A percentile compares a stretch with the other conserved stretches of the same genome.
These are phyloP conservation scores for Peltaster fructicola DNA, from an alignment of 2,329 filamentous ascomycete genomes.

Conservation along the genomic window DNA sequence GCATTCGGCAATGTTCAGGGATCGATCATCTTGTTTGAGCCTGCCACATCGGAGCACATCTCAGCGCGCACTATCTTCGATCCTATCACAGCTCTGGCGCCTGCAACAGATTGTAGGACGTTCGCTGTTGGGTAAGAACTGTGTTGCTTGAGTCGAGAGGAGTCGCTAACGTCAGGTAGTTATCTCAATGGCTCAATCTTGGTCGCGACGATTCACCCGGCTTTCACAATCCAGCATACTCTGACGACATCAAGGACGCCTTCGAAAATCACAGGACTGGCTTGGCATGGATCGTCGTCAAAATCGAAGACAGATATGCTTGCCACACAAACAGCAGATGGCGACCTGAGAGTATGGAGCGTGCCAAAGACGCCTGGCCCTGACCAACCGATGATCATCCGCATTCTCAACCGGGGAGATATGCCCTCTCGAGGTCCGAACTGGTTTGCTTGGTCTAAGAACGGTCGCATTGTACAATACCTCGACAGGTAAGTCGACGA, in stretches of 20 bases:
- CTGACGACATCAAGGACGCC: constrained; percentile 68
- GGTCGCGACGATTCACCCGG: constrained; percentile 72
- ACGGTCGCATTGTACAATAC: constrained; percentile 85
- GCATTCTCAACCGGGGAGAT: constrained; percentile 67
- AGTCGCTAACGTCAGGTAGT: too few species aligned
- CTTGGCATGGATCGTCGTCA: constrained; percentile 92
- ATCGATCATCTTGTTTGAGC: constrained; percentile 87
- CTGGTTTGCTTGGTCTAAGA: constrained; percentile 98
- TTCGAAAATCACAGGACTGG: constrained; percentile 69
- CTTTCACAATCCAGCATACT: constrained; percentile 88
- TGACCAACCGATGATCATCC: constrained; percentile 62
- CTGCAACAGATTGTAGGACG: constrained; percentile 73
- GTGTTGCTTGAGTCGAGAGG: too few species aligned
- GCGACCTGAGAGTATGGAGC: constrained; percentile 91
- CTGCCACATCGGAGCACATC: constrained; percentile 78
- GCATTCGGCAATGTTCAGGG: constrained; percentile 90
- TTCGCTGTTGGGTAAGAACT: constrained; percentile 73
- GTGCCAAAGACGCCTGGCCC: constrained; percentile 68
- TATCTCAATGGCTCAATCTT: constrained; percentile 92
- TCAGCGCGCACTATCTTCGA: constrained; percentile 87
- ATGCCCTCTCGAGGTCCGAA: constrained; percentile 58
- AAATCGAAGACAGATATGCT: constrained; percentile 97
- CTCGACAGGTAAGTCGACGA: constrained; percentile 57
- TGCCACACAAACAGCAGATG: constrained; percentile 78
- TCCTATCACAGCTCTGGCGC: constrained; percentile 82